These are phyloP conservation scores for Jamesozyma hellenica DNA, from an alignment of 805 yeast genomes.

Conservation along the genomic window DNA sequence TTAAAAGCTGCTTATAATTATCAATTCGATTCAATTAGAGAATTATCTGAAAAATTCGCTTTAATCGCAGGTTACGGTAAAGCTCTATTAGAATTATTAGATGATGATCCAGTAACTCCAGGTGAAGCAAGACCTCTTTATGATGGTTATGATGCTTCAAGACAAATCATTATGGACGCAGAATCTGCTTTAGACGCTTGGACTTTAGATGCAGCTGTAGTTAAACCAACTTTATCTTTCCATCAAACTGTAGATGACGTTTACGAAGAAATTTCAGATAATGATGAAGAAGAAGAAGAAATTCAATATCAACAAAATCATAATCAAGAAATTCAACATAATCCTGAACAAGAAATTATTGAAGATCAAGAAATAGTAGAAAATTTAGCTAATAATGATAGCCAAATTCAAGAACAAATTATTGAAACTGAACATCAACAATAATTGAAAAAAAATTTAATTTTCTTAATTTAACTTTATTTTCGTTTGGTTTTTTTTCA, in stretches of 20 bases:
- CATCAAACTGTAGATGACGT: slow-evolving; percentile 63
- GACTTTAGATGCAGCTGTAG: slow-evolving; percentile 93
- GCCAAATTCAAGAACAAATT: not conserved
- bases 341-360: not conserved
- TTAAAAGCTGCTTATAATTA: slow-evolving; percentile 94
- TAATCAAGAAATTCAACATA: slow-evolving; percentile 1
- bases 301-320: not conserved
- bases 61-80: slow-evolving; percentile 98
- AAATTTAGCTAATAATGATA: not conserved
- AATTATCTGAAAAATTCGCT: slow-evolving; percentile 91
- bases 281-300: slow-evolving; percentile 2
- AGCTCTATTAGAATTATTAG: slow-evolving; percentile 89
- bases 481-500: too few species aligned
- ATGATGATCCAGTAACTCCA: slow-evolving; percentile 95
- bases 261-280: slow-evolving; percentile 30
- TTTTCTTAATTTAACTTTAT: too few species aligned
- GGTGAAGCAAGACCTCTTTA: slow-evolving; percentile 98
- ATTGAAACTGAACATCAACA: not conserved
- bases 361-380: slow-evolving; percentile 4
- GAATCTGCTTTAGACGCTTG: slow-evolving; percentile 92
- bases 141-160: slow-evolving; percentile 96
- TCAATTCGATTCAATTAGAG: slow-evolving; percentile 92
- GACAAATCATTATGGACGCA: slow-evolving; percentile 94
- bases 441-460: too few species aligned
- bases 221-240: slow-evolving; percentile 84